Evolutionary conservation across 1,284 basidiomycete species (phyloP).

Genomic region (Trametes sp.): DNA sequence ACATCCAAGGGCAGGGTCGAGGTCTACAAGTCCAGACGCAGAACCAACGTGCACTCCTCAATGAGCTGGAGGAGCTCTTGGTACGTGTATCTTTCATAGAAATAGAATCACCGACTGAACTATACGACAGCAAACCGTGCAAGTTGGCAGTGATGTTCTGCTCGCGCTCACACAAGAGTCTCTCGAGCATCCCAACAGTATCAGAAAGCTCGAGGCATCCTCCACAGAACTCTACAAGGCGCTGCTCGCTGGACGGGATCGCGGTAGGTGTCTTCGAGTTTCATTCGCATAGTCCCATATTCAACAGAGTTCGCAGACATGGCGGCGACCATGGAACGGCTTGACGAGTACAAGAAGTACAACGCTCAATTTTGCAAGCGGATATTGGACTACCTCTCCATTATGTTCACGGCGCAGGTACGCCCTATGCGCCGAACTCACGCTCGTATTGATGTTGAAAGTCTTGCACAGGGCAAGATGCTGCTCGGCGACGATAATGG

Average conservation of each 20-base stretch:
- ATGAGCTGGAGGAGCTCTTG: constrained; percentile 85
- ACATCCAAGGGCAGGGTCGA: constrained; percentile 96
- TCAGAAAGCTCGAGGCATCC: constrained; percentile 83
- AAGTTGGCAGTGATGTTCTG: constrained; percentile 84
- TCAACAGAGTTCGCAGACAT: constrained; percentile 64
- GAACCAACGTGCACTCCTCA: constrained; percentile 87
- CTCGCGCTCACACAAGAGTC: constrained; percentile 86
- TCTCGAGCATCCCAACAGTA: constrained; percentile 79
- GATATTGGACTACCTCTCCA: constrained; percentile 86
- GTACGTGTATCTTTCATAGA: constrained; percentile 50
- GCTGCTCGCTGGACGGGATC: constrained; percentile 89
- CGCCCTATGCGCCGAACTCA: constrained; percentile 31
- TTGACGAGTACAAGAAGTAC: constrained; percentile 89
- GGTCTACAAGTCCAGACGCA: constrained; percentile 98
- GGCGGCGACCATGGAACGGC: constrained; percentile 91
- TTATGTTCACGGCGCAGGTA: constrained; percentile 90
- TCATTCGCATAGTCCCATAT: neutral
- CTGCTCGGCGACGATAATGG: constrained; percentile 69
- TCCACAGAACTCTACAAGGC: constrained; percentile 95
- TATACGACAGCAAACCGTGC: constrained; percentile 83
- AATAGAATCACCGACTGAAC: neutral
- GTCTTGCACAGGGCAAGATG: constrained; percentile 70
- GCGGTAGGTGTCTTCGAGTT: constrained; percentile 54
- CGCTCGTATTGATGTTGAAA: neutral
- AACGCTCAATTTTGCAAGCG: constrained; percentile 93